These are phyloP conservation scores for Plasmodium gallinaceum DNA, from an alignment of 169 alveolate genomes.

Conservation along the genomic window DNA sequence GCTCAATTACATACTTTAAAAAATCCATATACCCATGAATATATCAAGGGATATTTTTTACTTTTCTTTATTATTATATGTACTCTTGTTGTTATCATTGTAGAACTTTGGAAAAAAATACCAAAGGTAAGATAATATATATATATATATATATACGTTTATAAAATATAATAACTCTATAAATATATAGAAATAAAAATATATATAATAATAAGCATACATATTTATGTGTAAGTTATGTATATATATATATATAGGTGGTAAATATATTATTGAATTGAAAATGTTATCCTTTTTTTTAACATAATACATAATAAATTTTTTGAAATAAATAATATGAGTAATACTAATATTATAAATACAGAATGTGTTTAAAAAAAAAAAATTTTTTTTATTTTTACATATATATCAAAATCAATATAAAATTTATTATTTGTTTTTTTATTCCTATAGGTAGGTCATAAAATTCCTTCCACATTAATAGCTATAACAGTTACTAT, in stretches of 20 bases:
- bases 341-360: neutral
- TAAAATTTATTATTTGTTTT: neutral
- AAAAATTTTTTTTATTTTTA: neutral
- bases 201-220: neutral
- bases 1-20: constrained; percentile 87
- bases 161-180: neutral
- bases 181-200: neutral
- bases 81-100: constrained; percentile 61
- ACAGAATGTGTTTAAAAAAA: too few species aligned
- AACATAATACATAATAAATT: too few species aligned
- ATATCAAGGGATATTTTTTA: constrained; percentile 78
- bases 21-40: constrained; percentile 82
- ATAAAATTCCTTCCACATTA: constrained; percentile 82
- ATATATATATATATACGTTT: constrained; percentile 9
- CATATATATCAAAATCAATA: too few species aligned
- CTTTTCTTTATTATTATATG: constrained; percentile 50
- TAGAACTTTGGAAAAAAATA: constrained; percentile 69
- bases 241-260: too few species aligned
- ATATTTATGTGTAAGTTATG: too few species aligned
- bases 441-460: constrained; percentile 29
- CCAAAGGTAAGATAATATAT: constrained; percentile 46
- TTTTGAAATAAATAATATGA: too few species aligned
- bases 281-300: too few species aligned
- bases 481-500: constrained; percentile 82
- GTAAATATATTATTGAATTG: too few species aligned